Evolutionary conservation across 768 basidiomycete genomes (phyloP).

Genomic region (Panaeolus papilionaceus): DNA sequence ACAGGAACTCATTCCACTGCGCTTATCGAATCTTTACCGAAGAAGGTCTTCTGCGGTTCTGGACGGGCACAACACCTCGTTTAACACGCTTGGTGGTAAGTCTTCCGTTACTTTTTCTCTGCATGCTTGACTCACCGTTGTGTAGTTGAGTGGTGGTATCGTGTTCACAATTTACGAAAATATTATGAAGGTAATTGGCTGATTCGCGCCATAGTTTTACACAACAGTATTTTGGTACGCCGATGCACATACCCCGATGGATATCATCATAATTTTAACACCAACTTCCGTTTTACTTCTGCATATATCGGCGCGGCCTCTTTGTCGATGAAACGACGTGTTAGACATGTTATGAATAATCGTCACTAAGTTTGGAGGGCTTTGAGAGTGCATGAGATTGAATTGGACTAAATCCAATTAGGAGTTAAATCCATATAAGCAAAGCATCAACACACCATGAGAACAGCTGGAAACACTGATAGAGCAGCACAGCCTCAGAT

Average conservation of each 20-base stretch:
- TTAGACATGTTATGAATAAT: too few species aligned
- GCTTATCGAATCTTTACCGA: slow-evolving; percentile 94
- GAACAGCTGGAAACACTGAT: not conserved
- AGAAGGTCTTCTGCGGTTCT: slow-evolving; percentile 91
- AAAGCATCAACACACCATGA: not conserved
- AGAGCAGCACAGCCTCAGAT: slow-evolving; percentile 1
- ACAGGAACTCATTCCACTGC: slow-evolving; percentile 95
- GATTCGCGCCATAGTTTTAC: not conserved
- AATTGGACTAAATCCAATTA: too few species aligned
- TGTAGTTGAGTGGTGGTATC: slow-evolving; percentile 89
- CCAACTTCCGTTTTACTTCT: not conserved
- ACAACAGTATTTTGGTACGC: not conserved
- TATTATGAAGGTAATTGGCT: slow-evolving; percentile 56
- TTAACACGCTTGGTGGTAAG: slow-evolving; percentile 84
- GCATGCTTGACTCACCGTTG: slow-evolving; percentile 10
- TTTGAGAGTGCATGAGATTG: too few species aligned
- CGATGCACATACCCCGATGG: not conserved
- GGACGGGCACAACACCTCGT: slow-evolving; percentile 96
- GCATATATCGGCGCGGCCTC: too few species aligned
- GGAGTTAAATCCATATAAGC: too few species aligned
- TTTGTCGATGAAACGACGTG: too few species aligned
- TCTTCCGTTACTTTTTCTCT: slow-evolving; percentile 20
- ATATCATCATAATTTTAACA: not conserved
- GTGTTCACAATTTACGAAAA: slow-evolving; percentile 93
- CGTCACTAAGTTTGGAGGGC: too few species aligned